A percentile compares a stretch with the other conserved stretches of the same genome.
These are phyloP conservation scores for Crithidia sp. DNA, from an alignment of 208 protist species.

Conservation along the genomic window DNA sequence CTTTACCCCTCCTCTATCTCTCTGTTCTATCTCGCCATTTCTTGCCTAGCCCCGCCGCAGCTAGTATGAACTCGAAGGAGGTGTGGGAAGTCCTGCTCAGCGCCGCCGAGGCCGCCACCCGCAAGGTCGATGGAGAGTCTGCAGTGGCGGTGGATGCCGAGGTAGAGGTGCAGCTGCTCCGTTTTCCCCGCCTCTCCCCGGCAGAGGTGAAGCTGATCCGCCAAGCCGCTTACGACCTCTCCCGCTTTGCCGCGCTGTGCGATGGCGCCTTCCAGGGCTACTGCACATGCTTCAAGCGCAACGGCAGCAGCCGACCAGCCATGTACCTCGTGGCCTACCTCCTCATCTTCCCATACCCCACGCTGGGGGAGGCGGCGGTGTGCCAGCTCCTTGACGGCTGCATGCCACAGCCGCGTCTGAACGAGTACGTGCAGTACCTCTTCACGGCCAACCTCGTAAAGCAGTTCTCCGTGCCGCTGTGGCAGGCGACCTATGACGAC, in stretches of 20 bases:
- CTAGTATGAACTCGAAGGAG: constrained; percentile 48
- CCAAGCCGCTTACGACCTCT: constrained; percentile 52
- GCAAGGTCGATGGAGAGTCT: constrained; percentile 6
- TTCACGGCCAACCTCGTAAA: constrained; percentile 36
- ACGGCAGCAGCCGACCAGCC: constrained; percentile 39
- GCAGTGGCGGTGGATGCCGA: constrained; percentile 48
- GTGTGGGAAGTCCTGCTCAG: constrained; percentile 61
- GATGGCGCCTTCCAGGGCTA: constrained; percentile 80
- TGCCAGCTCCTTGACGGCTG: constrained; percentile 58
- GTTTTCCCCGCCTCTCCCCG: constrained; percentile 19
- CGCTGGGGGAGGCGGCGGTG: constrained; percentile 47
- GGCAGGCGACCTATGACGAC: constrained; percentile 60
- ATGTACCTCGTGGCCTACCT: constrained; percentile 85
- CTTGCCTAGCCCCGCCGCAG: no score
- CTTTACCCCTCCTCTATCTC: no score
- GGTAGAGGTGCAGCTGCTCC: constrained; percentile 40
- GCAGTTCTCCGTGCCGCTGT: constrained; percentile 47
- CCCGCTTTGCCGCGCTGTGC: constrained; percentile 63
- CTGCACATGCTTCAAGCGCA: constrained; percentile 67
- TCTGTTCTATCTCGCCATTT: no score
- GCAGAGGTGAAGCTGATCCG: constrained; percentile 50
- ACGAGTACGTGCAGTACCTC: constrained; percentile 74
- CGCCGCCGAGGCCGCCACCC: constrained; percentile 39
- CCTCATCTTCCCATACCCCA: constrained; percentile 65
- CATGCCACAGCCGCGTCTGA: constrained; percentile 49